phyloP scores from a whole-genome alignment of 1,139 yeast genomes.

The Taiozyma sp. region DNA sequence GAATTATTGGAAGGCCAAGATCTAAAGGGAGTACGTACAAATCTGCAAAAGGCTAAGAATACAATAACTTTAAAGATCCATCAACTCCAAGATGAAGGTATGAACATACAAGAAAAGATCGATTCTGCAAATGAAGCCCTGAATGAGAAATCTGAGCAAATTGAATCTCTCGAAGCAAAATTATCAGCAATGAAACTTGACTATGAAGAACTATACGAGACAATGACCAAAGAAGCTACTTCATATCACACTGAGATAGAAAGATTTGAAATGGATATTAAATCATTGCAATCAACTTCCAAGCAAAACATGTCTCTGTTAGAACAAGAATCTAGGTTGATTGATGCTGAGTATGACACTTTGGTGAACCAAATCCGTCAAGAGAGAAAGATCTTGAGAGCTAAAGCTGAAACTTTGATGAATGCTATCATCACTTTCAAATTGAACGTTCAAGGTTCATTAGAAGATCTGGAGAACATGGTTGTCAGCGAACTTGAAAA shows the following conservation, averaged over 20 bases:
- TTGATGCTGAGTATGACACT: conserved; percentile 52
- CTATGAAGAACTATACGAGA: conserved; percentile 55
- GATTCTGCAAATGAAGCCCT: conserved; percentile 53
- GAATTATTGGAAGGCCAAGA: conserved; percentile 33
- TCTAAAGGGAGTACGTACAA: conserved; percentile 19
- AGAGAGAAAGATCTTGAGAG: conserved; percentile 45
- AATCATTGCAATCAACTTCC: conserved; percentile 45
- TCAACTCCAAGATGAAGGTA: conserved; percentile 53
- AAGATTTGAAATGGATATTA: conserved; percentile 57
- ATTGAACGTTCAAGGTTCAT: conserved; percentile 53
- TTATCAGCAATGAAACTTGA: conserved; percentile 48
- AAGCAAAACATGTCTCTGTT: conserved; percentile 52
- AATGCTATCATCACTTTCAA: conserved; percentile 61
- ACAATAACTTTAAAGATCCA: conserved; percentile 46
- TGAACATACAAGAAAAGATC: conserved; percentile 53
- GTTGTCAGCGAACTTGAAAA: conserved; percentile 34
- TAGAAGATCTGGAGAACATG: conserved; percentile 47
- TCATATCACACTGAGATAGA: conserved; percentile 63
- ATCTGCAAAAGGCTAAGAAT: conserved; percentile 41
- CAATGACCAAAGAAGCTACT: conserved; percentile 50
- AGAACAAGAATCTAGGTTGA: conserved; percentile 53
- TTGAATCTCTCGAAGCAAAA: conserved; percentile 57
- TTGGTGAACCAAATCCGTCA: conserved; percentile 42
- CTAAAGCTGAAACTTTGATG: conserved; percentile 52
- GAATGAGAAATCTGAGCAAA: conserved; percentile 50